These are phyloP conservation scores for Pelagophyceae sp. DNA, from an alignment of 352 stramenopile genomes.

Conservation along the genomic window DNA sequence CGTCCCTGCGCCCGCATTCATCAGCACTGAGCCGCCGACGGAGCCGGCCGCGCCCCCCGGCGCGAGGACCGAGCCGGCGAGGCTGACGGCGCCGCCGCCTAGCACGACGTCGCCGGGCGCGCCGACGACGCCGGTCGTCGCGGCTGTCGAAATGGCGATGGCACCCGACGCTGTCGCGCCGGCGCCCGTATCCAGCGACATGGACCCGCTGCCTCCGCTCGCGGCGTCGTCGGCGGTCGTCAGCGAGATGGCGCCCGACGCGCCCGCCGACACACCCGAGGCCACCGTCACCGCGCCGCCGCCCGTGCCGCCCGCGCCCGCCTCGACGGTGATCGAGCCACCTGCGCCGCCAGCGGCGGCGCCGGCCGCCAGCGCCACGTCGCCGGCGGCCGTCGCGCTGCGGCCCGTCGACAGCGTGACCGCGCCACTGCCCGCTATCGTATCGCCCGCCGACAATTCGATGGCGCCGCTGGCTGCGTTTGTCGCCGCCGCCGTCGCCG, in stretches of 20 bases:
- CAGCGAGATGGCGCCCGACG: background rate
- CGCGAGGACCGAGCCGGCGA: background rate
- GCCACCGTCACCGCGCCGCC: background rate
- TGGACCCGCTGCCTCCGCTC: conserved; percentile 17
- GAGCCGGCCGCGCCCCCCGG: background rate
- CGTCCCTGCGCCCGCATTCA: background rate
- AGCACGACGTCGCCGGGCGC: background rate
- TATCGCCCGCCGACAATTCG: background rate
- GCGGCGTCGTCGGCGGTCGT: background rate
- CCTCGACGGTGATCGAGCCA: background rate
- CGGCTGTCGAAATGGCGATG: background rate
- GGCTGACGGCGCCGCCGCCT: background rate
- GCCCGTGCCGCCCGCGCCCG: background rate
- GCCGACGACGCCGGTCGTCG: background rate
- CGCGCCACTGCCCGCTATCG: conserved; percentile 1
- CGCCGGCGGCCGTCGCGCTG: background rate
- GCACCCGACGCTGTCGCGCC: background rate
- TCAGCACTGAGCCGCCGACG: background rate
- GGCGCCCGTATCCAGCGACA: conserved; percentile 6
- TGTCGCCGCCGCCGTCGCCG: background rate
- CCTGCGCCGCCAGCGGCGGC: background rate
- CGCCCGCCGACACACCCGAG: background rate
- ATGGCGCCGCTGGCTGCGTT: background rate
- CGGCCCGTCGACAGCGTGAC: conserved; percentile 16
- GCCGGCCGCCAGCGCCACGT: background rate